Evolutionary conservation across 768 basidiomycete species (phyloP).

Genomic region (Boletus rubescentipes): DNA sequence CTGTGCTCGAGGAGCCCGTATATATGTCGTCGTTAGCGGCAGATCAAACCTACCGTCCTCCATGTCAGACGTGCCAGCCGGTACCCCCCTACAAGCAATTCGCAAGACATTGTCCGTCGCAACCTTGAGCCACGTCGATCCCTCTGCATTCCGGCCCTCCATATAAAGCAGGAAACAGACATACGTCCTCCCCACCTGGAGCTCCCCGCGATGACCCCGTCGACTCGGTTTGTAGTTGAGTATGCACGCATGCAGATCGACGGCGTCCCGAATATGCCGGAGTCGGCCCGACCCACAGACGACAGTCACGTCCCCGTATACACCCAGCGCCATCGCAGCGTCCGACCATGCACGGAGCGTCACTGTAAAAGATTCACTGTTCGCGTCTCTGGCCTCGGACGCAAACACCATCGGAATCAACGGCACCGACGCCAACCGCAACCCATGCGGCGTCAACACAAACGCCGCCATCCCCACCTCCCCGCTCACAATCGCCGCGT

Average conservation of each 20-base stretch:
- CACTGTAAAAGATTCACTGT: slow-evolving; percentile 6
- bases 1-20: slow-evolving; percentile 16
- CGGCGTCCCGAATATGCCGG: slow-evolving; percentile 5
- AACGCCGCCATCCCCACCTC: slow-evolving; percentile 17
- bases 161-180: slow-evolving; percentile 24
- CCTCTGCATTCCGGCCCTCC: not conserved
- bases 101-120: slow-evolving; percentile 24
- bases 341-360: slow-evolving; percentile 6
- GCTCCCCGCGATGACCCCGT: not conserved
- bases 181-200: slow-evolving; percentile 19
- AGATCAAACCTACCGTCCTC: slow-evolving; percentile 7
- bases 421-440: slow-evolving; percentile 21
- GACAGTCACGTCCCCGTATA: slow-evolving; percentile 14
- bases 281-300: slow-evolving; percentile 19
- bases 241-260: slow-evolving; percentile 21
- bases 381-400: not conserved
- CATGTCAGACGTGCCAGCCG: not conserved
- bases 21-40: slow-evolving; percentile 2
- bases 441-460: slow-evolving; percentile 10
- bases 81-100: slow-evolving; percentile 8
- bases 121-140: slow-evolving; percentile 24
- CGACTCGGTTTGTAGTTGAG: slow-evolving; percentile 19
- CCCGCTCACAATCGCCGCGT: slow-evolving; percentile 4
- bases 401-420: slow-evolving; percentile 19
- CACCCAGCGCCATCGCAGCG: not conserved